Base-by-base conservation (phyloP, 1,284 basidiomycete species). In the Ceraceosorus bombacis region DNA sequence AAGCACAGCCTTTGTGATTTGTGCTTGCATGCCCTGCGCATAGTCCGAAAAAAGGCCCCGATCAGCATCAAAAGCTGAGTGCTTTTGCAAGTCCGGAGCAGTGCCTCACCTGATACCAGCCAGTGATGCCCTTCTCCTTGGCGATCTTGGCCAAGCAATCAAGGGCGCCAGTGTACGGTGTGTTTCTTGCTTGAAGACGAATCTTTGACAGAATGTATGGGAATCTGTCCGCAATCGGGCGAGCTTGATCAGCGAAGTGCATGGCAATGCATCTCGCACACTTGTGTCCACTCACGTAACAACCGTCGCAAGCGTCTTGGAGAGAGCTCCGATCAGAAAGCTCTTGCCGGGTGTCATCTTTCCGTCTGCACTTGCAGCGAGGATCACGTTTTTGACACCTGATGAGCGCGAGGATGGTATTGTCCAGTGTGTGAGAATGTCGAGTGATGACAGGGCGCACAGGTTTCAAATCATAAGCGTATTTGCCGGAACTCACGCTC, bases 201-300 rank as follows among this genome's bases (percentile, higher is more conserved):
- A 97, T 90, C 83, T 99, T 99, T 59, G 94, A 91, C 88, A 94
- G 89, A 68, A 92, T 92, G 67, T 78, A 76, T 6, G 77, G 71
- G 62, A 78, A 76, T 10, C 43, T 46, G 43, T 27, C 27, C 27
- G 27, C 27, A 27, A 27, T 27, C 2, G 27, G 27, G 27, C 12
- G 56, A 67, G 10, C 36, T 41, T 13, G 10, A 5, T 52, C 6
- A 6, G 38, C 5, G 36, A 39, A 37, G 13, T n/a, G 3, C 8
- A 12, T 8, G 37, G 41, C 9, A 51, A 49, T 13, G 17, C 12
- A 27, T 2, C 17, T 49, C 5, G 10, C 36, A 39, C 27, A 6
- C 40, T n/a, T 9, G 27, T 43, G 1, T 10, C 43, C 10, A 46
- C 43, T 46, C 43, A 46, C 8, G 64, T 67, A 57, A 80, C 71